Percentiles rank a stretch among this genome's conserved stretches.
These are phyloP conservation scores for Mycena albidolilacea DNA, from an alignment of 768 basidiomycete species.

Conservation along the genomic window DNA sequence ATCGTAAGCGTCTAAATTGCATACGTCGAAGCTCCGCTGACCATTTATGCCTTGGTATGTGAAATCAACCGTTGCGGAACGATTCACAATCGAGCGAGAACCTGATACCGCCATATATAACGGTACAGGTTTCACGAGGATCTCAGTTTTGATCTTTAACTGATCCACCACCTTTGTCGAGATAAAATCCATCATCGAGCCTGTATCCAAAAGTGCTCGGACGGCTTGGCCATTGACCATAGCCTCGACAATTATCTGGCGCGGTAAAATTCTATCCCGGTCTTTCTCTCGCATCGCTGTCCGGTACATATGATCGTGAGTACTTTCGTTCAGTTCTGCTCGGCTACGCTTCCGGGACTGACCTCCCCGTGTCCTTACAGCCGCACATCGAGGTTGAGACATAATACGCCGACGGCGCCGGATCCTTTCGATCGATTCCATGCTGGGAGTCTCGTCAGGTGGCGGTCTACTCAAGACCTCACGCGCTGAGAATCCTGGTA, in stretches of 20 bases:
- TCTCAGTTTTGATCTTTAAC: constrained; percentile 39
- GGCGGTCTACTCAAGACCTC: constrained; percentile 6
- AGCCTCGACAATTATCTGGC: constrained; percentile 5
- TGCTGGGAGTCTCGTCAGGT: constrained; percentile 4
- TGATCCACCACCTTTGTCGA: constrained; percentile 50
- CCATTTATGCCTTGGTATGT: constrained; percentile 46
- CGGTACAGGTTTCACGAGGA: constrained; percentile 46
- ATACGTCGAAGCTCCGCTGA: constrained; percentile 38
- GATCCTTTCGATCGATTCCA: constrained; percentile 12
- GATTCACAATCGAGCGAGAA: constrained; percentile 48
- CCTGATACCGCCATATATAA: constrained; percentile 50
- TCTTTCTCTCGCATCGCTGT: constrained; percentile 19
- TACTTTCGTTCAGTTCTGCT: neutral
- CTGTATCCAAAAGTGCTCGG: constrained; percentile 20
- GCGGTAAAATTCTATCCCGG: constrained; percentile 1
- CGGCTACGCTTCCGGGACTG: neutral
- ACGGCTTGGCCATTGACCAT: constrained; percentile 5
- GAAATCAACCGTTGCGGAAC: constrained; percentile 36
- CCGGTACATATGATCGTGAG: constrained; percentile 4
- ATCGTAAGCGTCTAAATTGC: constrained; percentile 40
- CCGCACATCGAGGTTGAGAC: neutral
- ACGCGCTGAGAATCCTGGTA: neutral
- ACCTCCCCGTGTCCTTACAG: too few species aligned
- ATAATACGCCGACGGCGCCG: neutral
- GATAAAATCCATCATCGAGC: constrained; percentile 51